phyloP scores from a whole-genome alignment of 2,329 filamentous ascomycete genomes.

The Microdochium bolleyi region DNA sequence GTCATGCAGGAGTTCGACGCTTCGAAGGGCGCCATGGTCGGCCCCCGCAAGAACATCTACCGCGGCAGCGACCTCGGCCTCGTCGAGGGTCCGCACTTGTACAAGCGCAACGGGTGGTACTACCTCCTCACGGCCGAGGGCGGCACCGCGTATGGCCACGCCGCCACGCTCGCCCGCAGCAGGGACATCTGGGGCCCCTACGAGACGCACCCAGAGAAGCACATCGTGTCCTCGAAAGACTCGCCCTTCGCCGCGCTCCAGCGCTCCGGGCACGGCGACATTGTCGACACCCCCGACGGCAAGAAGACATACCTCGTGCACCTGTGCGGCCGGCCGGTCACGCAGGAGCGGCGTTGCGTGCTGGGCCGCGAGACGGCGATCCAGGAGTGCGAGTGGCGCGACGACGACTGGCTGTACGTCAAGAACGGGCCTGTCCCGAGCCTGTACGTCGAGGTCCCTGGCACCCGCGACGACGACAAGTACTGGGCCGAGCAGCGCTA shows the following conservation, averaged over 20 bases:
- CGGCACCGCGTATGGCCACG: conserved; percentile 53
- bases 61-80: conserved; percentile 44
- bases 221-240: conserved; percentile 47
- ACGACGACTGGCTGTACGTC: conserved; percentile 55
- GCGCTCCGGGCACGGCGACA: conserved; percentile 43
- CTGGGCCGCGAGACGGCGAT: conserved; percentile 48
- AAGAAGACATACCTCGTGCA: conserved; percentile 43
- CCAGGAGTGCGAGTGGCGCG: conserved; percentile 49
- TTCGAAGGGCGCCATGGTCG: conserved; percentile 38
- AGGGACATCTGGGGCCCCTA: conserved; percentile 52
- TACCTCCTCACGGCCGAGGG: conserved; percentile 53
- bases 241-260: conserved; percentile 40
- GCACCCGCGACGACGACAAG: conserved; percentile 31
- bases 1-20: conserved; percentile 50
- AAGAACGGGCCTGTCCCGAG: conserved; percentile 49
- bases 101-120: conserved; percentile 50
- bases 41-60: conserved; percentile 47
- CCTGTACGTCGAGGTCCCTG: conserved; percentile 42
- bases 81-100: conserved; percentile 51
- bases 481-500: conserved; percentile 45
- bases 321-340: conserved; percentile 40
- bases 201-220: conserved; percentile 48
- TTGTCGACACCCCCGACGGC: conserved; percentile 45
- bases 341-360: conserved; percentile 42
- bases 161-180: conserved; percentile 48